These are phyloP conservation scores for Medicago lupulina DNA, from an alignment of 306 rosid genomes.

Conservation along the genomic window DNA sequence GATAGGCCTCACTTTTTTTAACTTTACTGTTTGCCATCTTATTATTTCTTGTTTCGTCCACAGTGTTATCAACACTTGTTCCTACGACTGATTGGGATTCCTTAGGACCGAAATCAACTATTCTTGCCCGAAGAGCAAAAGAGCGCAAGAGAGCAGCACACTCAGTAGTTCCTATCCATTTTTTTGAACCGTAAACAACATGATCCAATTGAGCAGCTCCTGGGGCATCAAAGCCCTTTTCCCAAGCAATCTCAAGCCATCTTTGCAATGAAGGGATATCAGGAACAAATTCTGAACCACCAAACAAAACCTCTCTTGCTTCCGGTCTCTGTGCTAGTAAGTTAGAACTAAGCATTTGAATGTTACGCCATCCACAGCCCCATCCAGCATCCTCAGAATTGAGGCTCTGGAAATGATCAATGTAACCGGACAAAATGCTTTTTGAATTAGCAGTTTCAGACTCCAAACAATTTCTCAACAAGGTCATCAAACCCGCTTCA, in stretches of 20 bases:
- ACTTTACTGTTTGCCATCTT: slow-evolving; percentile 38
- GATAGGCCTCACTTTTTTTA: slow-evolving; percentile 51
- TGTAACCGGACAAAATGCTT: slow-evolving; percentile 61
- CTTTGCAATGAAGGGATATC: slow-evolving; percentile 80
- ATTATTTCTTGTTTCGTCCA: slow-evolving; percentile 24
- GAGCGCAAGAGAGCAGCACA: slow-evolving; percentile 81
- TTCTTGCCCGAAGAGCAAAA: slow-evolving; percentile 71
- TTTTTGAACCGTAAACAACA: slow-evolving; percentile 61
- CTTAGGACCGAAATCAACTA: slow-evolving; percentile 87
- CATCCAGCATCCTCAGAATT: slow-evolving; percentile 74
- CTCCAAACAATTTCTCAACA: slow-evolving; percentile 74
- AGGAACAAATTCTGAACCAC: slow-evolving; percentile 76
- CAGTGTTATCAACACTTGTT: slow-evolving; percentile 49
- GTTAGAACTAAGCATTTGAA: slow-evolving; percentile 83
- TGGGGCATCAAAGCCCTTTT: slow-evolving; percentile 72
- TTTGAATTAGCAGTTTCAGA: slow-evolving; percentile 59
- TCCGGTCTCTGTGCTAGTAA: slow-evolving; percentile 63
- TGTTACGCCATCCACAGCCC: slow-evolving; percentile 95
- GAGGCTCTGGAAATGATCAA: slow-evolving; percentile 80
- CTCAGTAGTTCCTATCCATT: slow-evolving; percentile 89
- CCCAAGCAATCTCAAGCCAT: slow-evolving; percentile 97
- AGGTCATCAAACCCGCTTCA: slow-evolving; percentile 68
- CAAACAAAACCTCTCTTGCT: slow-evolving; percentile 67
- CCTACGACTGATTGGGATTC: slow-evolving; percentile 64
- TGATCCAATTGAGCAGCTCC: slow-evolving; percentile 69